Base-by-base conservation (phyloP, 352 stramenopile genomes). In the Globisporangium polare region DNA sequence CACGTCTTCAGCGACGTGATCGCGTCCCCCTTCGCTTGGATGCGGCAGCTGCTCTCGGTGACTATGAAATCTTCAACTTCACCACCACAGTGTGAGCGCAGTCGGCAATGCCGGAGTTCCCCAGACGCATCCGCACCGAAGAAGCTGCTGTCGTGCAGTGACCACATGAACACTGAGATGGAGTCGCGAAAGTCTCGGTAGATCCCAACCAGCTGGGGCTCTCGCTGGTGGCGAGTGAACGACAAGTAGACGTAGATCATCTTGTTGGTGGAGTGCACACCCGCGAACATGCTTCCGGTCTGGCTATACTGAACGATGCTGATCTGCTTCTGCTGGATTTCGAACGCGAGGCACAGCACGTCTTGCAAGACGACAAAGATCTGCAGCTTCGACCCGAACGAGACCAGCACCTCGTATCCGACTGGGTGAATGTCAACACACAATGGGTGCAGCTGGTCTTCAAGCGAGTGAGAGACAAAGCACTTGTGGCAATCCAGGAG, bases 331-430 rank as follows among this genome's bases (percentile, higher is more conserved):
- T 84, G 66, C 1, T 69, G 65, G 8, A 89, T 61, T 54, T 93
- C 84, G 52, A 89, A 93, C 29, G 61, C 75, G 15, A 91, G 63
- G 20, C 75, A 73, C 3, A 93, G 50, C 0, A 74, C 70, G 54
- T 93, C 82, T 39, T 89, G 75, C 24, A 93, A 62, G 12, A 90
- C 62, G 15, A 78, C 74, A 60, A 74, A 90, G 5, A 92, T 69
- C 46, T 88, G 68, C 20, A 93, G 45, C 54, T 86, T 89, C 12
- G 67, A 71, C 29, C 56, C 47, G 46, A 92, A 80, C 0, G 75
- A 69, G 15, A 93, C 54, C 0, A 85, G 24, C 20, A 93, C 20
- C 50, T 92, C 84, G 0, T 68, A 63, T 0, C 82, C 84, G 17
- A 56, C 65, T 9, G 84, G 82, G 27, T 92, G 82, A 20, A 93